phyloP scores from a whole-genome alignment of 305 asterid genomes.

The Lippia alba region DNA sequence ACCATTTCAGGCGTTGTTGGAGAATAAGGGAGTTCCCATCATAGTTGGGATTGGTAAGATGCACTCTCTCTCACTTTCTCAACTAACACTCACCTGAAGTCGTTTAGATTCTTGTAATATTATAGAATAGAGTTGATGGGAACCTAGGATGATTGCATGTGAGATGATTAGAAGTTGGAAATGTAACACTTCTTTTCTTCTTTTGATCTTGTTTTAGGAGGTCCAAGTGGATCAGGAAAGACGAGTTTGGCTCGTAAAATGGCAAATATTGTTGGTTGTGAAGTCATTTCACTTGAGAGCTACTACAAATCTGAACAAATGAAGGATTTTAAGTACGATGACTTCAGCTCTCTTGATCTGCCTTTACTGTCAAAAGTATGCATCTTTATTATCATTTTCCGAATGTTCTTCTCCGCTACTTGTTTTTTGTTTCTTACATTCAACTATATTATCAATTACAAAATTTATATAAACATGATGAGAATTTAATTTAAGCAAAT shows the following conservation, averaged over 20 bases:
- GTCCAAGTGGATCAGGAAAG: constrained; percentile 99
- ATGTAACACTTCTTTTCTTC: neutral
- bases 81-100: neutral
- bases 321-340: constrained; percentile 92
- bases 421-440: constrained; percentile 3
- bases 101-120: constrained; percentile 20
- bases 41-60: constrained; percentile 96
- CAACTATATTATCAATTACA: too few relatives aligned
- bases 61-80: constrained; percentile 4
- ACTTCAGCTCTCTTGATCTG: constrained; percentile 94
- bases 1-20: constrained; percentile 83
- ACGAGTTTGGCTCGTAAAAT: constrained; percentile 98
- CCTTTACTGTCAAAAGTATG: constrained; percentile 89
- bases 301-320: constrained; percentile 86
- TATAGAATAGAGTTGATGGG: too few relatives aligned
- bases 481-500: too few relatives aligned
- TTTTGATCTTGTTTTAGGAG: constrained; percentile 60
- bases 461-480: too few relatives aligned
- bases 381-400: constrained; percentile 21
- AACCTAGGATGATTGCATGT: too few relatives aligned
- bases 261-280: constrained; percentile 99
- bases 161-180: too few relatives aligned
- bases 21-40: constrained; percentile 95
- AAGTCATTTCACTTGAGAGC: constrained; percentile 98
- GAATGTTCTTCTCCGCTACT: constrained; percentile 13